phyloP scores from a whole-genome alignment of 345 rosid species.

The Ceriops zippeliana region DNA sequence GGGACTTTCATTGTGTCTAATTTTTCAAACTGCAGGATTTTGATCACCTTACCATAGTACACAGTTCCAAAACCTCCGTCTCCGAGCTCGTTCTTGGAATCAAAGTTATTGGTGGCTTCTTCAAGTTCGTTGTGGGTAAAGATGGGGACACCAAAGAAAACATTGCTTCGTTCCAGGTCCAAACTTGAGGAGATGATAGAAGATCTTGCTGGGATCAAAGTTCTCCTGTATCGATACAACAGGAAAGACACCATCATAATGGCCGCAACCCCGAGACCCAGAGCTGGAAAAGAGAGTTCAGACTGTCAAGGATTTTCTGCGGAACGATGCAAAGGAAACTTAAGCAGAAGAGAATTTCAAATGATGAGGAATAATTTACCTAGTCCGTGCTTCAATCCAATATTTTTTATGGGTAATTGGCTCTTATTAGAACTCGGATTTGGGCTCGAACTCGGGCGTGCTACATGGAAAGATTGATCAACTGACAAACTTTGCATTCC shows the following conservation, averaged over 20 bases:
- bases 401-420: no score
- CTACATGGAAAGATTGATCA: no score
- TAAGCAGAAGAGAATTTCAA: background rate
- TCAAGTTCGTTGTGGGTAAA: slow-evolving; percentile 14
- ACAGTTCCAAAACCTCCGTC: slow-evolving; percentile 19
- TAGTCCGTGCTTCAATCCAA: slow-evolving; percentile 7
- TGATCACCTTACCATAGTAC: slow-evolving; percentile 4
- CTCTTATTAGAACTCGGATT: no score
- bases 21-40: background rate
- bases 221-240: slow-evolving; percentile 13
- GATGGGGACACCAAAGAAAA: slow-evolving; percentile 7
- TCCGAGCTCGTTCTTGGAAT: slow-evolving; percentile 2
- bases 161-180: slow-evolving; percentile 31
- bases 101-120: slow-evolving; percentile 15
- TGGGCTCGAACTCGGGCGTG: background rate
- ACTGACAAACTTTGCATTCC: no score
- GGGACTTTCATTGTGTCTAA: background rate
- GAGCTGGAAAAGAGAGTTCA: slow-evolving; percentile 10
- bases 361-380: slow-evolving; percentile 20
- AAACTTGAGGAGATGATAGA: slow-evolving; percentile 30
- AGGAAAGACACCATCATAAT: slow-evolving; percentile 17
- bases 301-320: background rate
- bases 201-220: slow-evolving; percentile 18
- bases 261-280: slow-evolving; percentile 39
- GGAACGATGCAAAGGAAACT: background rate